These are phyloP conservation scores for Penicillium sp. DNA, from an alignment of 2,329 filamentous ascomycete genomes.

Conservation along the genomic window DNA sequence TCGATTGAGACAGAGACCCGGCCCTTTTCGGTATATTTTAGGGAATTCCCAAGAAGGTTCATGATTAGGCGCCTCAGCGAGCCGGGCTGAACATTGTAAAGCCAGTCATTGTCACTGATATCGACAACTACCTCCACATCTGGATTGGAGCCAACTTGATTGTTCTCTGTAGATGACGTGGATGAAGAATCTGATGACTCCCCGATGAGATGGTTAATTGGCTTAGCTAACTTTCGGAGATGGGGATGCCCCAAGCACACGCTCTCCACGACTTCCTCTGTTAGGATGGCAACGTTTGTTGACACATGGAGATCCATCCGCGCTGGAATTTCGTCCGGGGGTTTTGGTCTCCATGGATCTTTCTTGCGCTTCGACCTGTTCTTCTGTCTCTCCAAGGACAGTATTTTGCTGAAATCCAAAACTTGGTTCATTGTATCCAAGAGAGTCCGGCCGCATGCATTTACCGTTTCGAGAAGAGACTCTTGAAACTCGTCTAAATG, in stretches of 20 bases:
- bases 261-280: slow-evolving; percentile 58
- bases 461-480: slow-evolving; percentile 42
- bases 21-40: slow-evolving; percentile 61
- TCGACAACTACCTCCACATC: slow-evolving; percentile 53
- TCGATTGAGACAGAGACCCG: slow-evolving; percentile 49
- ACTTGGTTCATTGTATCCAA: slow-evolving; percentile 48
- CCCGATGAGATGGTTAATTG: slow-evolving; percentile 21
- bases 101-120: slow-evolving; percentile 54
- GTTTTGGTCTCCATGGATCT: slow-evolving; percentile 28
- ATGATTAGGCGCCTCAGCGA: slow-evolving; percentile 58
- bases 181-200: slow-evolving; percentile 1
- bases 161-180: neutral
- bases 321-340: slow-evolving; percentile 30
- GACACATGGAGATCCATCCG: slow-evolving; percentile 35
- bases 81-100: slow-evolving; percentile 57
- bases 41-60: slow-evolving; percentile 63
- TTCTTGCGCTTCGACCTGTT: slow-evolving; percentile 31
- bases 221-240: slow-evolving; percentile 28
- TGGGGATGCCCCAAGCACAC: slow-evolving; percentile 53
- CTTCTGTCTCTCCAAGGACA: slow-evolving; percentile 38
- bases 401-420: slow-evolving; percentile 55
- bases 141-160: neutral
- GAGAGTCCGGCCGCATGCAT: slow-evolving; percentile 44
- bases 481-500: slow-evolving; percentile 41
- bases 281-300: slow-evolving; percentile 47